Evolutionary conservation across 2,329 filamentous ascomycete species (phyloP).

Genomic region (Microsporum ferrugineum): DNA sequence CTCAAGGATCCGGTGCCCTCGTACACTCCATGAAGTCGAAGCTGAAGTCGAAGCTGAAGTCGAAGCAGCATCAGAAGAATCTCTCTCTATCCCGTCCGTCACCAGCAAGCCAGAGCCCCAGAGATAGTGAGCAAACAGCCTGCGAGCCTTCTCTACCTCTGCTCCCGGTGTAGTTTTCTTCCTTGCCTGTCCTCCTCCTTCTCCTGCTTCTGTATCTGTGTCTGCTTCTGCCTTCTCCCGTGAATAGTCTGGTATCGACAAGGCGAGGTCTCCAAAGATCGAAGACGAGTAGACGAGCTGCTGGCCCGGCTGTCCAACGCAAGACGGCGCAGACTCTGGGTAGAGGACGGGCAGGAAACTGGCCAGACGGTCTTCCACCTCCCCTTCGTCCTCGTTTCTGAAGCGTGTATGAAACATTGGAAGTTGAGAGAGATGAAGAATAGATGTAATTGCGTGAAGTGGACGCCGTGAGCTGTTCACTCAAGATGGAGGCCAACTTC

Average conservation of each 20-base stretch:
- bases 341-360: constrained; percentile 44
- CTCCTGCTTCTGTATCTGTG: neutral
- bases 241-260: constrained; percentile 35
- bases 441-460: too few species aligned
- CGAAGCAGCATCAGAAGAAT: neutral
- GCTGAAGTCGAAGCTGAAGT: too few species aligned
- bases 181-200: neutral
- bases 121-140: constrained; percentile 48
- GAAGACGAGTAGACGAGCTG: constrained; percentile 40
- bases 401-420: neutral
- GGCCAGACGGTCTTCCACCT: constrained; percentile 43
- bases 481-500: too few species aligned
- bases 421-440: too few species aligned
- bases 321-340: constrained; percentile 44
- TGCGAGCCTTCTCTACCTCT: constrained; percentile 19
- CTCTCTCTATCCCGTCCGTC: constrained; percentile 29
- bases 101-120: constrained; percentile 45
- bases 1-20: constrained; percentile 44
- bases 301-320: constrained; percentile 44
- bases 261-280: constrained; percentile 29
- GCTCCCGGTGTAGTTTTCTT: constrained; percentile 14
- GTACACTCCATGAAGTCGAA: constrained; percentile 29
- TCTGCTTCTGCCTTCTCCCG: constrained; percentile 21
- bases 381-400: constrained; percentile 17
- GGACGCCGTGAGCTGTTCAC: too few species aligned